Percentiles rank a stretch among this genome's conserved stretches.
Evolutionary conservation across 495 filamentous ascomycete genomes (phyloP).

Genomic region (Podospora didyma): DNA sequence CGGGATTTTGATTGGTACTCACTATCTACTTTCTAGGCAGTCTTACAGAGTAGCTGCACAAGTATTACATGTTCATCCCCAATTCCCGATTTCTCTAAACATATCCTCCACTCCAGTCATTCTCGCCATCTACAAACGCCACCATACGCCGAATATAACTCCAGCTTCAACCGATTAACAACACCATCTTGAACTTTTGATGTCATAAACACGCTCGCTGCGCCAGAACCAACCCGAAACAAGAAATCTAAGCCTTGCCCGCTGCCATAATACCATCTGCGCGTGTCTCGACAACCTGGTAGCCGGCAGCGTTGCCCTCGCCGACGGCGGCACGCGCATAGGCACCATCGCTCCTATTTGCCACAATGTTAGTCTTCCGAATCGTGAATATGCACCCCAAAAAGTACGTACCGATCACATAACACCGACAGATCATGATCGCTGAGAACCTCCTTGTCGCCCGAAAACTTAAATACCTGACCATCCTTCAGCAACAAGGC

Average conservation of each 20-base stretch:
- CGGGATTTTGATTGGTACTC: no score
- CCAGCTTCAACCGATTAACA: no score
- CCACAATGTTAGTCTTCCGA: not conserved
- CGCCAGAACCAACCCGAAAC: not conserved
- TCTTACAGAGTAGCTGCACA: no score
- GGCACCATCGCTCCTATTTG: conserved; percentile 72
- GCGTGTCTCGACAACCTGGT: conserved; percentile 65
- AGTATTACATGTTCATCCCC: no score
- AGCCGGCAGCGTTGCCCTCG: conserved; percentile 57
- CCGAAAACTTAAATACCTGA: conserved; percentile 55
- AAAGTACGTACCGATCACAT: conserved; percentile 48
- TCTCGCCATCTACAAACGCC: no score
- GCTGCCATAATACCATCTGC: conserved; percentile 39
- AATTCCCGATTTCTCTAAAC: no score
- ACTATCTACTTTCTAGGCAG: no score
- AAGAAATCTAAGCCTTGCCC: conserved; percentile 4
- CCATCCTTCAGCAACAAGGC: conserved; percentile 60
- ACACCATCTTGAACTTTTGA: no score
- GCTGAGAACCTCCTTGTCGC: conserved; percentile 61
- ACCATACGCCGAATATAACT: no score
- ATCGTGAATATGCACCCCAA: not conserved
- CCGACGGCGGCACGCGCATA: conserved; percentile 76
- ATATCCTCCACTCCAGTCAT: no score
- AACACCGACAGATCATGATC: conserved; percentile 73
- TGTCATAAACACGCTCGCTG: not conserved